phyloP scores from a whole-genome alignment of 2,329 filamentous ascomycete genomes.

The Colletotrichum truncatum region DNA sequence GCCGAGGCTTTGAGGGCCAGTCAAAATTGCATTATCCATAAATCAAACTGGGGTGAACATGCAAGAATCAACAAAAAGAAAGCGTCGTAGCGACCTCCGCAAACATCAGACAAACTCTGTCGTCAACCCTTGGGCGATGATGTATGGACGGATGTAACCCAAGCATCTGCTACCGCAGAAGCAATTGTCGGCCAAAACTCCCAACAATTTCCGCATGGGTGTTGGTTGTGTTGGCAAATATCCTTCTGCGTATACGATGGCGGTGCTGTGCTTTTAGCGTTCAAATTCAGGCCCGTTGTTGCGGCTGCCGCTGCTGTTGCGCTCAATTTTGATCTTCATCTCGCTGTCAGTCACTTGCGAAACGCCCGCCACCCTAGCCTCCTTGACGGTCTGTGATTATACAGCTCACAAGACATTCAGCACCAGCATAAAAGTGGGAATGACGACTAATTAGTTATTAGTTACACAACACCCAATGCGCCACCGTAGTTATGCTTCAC shows the following conservation, averaged over 20 bases:
- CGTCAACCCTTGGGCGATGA: constrained; percentile 16
- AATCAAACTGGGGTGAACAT: not conserved
- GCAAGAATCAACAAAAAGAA: constrained; percentile 6
- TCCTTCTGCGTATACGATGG: not conserved
- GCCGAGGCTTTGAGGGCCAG: too few species aligned
- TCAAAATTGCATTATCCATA: not conserved
- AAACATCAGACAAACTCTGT: constrained; percentile 18
- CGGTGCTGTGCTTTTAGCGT: not conserved
- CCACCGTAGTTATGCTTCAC: not conserved
- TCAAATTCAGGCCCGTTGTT: not conserved
- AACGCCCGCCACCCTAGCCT: not conserved
- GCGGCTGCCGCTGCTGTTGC: not conserved
- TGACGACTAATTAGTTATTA: not conserved
- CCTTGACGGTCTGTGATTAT: not conserved
- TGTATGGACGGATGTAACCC: constrained; percentile 9
- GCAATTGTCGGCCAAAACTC: not conserved
- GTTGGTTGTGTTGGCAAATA: not conserved
- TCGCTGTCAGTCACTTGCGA: not conserved
- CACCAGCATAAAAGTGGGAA: not conserved
- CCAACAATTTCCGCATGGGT: constrained; percentile 1
- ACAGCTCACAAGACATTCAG: not conserved
- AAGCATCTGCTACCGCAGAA: constrained; percentile 4
- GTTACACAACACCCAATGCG: constrained; percentile 17
- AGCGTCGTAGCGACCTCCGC: not conserved
- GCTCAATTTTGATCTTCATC: not conserved